Percentiles rank a stretch among this genome's conserved stretches.
Conservation (phyloP, 2,329 filamentous ascomycete species). For the Didymella segeticola region DNA sequence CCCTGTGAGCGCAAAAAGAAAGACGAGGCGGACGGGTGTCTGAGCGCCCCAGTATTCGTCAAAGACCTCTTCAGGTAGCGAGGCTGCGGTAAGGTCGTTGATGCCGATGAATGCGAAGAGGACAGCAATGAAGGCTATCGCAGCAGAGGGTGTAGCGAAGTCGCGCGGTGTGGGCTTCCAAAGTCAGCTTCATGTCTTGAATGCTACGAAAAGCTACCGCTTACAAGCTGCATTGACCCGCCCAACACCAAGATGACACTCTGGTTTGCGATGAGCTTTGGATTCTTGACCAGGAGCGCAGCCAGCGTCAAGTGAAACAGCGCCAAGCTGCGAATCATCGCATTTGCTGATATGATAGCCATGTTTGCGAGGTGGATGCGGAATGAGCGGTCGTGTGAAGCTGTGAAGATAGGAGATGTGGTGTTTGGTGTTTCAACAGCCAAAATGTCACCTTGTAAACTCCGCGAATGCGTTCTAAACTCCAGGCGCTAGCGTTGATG, state of each 20-base stretch:
- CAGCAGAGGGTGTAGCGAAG: slow-evolving; percentile 73
- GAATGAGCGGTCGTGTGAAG: not conserved
- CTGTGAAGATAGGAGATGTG: slow-evolving; percentile 1
- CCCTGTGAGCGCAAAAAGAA: slow-evolving; percentile 66
- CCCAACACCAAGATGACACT: slow-evolving; percentile 81
- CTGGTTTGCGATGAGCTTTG: slow-evolving; percentile 76
- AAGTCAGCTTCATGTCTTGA: not conserved
- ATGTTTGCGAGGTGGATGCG: slow-evolving; percentile 58
- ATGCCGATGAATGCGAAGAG: slow-evolving; percentile 68
- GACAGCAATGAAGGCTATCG: slow-evolving; percentile 71
- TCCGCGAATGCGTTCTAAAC: slow-evolving; percentile 15
- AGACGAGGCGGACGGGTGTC: slow-evolving; percentile 69
- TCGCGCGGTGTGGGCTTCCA: slow-evolving; percentile 68
- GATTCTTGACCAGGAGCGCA: slow-evolving; percentile 81
- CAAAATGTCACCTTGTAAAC: slow-evolving; percentile 17
- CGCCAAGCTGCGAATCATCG: slow-evolving; percentile 80
- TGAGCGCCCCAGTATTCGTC: slow-evolving; percentile 57
- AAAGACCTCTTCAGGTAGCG: slow-evolving; percentile 52
- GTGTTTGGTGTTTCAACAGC: slow-evolving; percentile 5
- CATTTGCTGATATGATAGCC: slow-evolving; percentile 80
- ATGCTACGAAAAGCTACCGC: slow-evolving; percentile 24
- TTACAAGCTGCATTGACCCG: slow-evolving; percentile 81
- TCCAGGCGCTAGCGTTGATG: slow-evolving; percentile 18
- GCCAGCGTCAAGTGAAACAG: slow-evolving; percentile 85
- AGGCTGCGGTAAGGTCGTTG: slow-evolving; percentile 55